Conservation (phyloP, 768 basidiomycete species). For the Termitomyces sp. region DNA sequence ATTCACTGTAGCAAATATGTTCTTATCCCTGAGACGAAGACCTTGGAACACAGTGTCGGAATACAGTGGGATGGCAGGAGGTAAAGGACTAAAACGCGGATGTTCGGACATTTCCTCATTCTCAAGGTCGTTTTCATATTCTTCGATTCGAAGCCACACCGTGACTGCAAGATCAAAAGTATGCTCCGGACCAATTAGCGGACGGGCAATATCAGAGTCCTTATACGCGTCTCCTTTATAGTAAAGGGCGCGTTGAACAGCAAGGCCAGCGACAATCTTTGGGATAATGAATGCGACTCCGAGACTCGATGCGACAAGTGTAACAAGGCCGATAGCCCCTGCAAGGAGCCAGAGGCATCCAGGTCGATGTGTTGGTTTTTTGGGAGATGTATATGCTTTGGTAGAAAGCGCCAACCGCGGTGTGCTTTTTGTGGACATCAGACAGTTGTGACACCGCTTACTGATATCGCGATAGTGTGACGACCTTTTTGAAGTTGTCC, state of each 20-base stretch:
- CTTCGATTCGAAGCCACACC: slow-evolving; percentile 12
- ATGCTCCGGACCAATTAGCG: slow-evolving; percentile 11
- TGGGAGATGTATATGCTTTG: not conserved
- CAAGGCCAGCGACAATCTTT: not conserved
- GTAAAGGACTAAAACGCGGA: not conserved
- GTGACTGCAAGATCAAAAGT: slow-evolving; percentile 17
- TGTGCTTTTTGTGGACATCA: not conserved
- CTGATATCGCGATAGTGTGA: no score
- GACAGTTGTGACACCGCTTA: not conserved
- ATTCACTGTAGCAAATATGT: slow-evolving; percentile 17
- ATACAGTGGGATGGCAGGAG: slow-evolving; percentile 10
- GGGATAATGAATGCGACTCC: not conserved
- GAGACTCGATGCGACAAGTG: slow-evolving; percentile 2
- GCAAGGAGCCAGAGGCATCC: slow-evolving; percentile 10
- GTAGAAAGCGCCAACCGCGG: not conserved
- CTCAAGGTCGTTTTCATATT: not conserved
- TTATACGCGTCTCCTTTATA: slow-evolving; percentile 2
- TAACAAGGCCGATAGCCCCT: not conserved
- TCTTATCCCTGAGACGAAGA: slow-evolving; percentile 20
- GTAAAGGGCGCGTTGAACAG: slow-evolving; percentile 9
- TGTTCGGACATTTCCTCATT: not conserved
- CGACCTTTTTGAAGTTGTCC: no score
- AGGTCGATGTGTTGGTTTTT: slow-evolving; percentile 5
- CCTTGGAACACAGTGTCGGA: slow-evolving; percentile 24
- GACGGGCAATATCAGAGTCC: slow-evolving; percentile 6